These are phyloP conservation scores for Porodaedalea pini DNA, from an alignment of 1,284 basidiomycete genomes.

Conservation along the genomic window DNA sequence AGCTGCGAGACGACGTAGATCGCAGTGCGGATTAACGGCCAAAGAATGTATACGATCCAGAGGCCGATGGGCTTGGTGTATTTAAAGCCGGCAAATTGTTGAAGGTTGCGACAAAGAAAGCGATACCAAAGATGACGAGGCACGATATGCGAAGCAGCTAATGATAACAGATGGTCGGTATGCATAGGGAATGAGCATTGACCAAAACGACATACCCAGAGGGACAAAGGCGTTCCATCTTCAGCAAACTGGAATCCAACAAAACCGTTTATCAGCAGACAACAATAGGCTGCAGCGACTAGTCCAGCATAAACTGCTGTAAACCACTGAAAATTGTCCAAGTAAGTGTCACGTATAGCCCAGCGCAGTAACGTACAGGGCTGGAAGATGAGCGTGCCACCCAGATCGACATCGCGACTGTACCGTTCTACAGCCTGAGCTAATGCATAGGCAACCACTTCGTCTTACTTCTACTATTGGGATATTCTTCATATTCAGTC, in stretches of 20 bases:
- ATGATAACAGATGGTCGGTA: constrained; percentile 1
- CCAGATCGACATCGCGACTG: constrained; percentile 93
- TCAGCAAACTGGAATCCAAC: constrained; percentile 99
- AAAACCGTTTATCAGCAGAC: constrained; percentile 94
- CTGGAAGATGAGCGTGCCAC: constrained; percentile 92
- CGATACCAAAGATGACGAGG: constrained; percentile 75
- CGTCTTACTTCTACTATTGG: too few species aligned
- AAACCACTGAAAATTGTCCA: constrained; percentile 71
- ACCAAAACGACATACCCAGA: constrained; percentile 71
- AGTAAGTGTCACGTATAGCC: not conserved
- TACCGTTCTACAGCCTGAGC: too few species aligned
- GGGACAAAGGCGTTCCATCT: constrained; percentile 92
- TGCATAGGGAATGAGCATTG: not conserved
- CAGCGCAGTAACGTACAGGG: constrained; percentile 66
- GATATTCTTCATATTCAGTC: too few species aligned
- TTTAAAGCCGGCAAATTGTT: constrained; percentile 76
- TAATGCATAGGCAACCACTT: too few species aligned
- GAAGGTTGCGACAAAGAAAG: constrained; percentile 95
- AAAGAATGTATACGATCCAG: constrained; percentile 94
- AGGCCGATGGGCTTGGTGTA: constrained; percentile 77
- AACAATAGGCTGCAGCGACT: constrained; percentile 85
- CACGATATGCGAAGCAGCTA: constrained; percentile 86
- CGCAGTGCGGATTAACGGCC: constrained; percentile 86
- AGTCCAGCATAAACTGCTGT: constrained; percentile 91
- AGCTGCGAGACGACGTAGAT: constrained; percentile 93